Evolutionary conservation across 1,284 basidiomycete species (phyloP).

Genomic region (Ganoderma multipileum): DNA sequence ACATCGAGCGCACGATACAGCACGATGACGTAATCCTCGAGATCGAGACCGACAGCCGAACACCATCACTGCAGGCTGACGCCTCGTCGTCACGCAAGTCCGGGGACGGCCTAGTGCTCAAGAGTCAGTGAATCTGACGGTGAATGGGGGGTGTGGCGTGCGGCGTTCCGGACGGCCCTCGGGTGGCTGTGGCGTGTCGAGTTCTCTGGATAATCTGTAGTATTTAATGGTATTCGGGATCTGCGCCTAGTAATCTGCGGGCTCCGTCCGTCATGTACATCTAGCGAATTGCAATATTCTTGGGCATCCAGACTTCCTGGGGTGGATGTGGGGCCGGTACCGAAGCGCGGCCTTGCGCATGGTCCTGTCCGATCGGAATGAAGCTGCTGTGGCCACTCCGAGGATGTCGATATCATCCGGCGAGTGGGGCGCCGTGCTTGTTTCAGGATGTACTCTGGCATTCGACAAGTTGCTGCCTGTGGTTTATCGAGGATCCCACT

Average conservation of each 20-base stretch:
- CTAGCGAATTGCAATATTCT: neutral
- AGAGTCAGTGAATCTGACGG: neutral
- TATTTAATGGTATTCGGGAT: neutral
- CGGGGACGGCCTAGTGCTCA: neutral
- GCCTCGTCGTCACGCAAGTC: neutral
- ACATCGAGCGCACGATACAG: slow-evolving; percentile 28
- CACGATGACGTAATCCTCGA: slow-evolving; percentile 15
- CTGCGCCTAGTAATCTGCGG: neutral
- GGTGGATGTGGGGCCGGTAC: neutral
- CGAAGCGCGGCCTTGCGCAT: neutral
- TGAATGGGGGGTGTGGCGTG: neutral
- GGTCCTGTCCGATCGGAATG: neutral
- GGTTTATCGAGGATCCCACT: neutral
- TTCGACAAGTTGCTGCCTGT: neutral
- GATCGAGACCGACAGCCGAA: neutral
- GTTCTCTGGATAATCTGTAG: too few relatives aligned
- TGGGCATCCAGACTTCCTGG: neutral
- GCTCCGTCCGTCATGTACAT: neutral
- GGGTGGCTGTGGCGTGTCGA: slow-evolving; percentile 3
- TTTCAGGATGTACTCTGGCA: neutral
- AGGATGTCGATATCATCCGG: neutral
- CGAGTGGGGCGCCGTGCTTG: neutral
- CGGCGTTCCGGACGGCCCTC: neutral
- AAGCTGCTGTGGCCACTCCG: neutral
- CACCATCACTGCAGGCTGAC: slow-evolving; percentile 1